Percentiles rank a stretch among this genome's conserved stretches.
Conservation (phyloP, 2,329 filamentous ascomycete genomes). For the Pseudogymnoascus destructans region DNA sequence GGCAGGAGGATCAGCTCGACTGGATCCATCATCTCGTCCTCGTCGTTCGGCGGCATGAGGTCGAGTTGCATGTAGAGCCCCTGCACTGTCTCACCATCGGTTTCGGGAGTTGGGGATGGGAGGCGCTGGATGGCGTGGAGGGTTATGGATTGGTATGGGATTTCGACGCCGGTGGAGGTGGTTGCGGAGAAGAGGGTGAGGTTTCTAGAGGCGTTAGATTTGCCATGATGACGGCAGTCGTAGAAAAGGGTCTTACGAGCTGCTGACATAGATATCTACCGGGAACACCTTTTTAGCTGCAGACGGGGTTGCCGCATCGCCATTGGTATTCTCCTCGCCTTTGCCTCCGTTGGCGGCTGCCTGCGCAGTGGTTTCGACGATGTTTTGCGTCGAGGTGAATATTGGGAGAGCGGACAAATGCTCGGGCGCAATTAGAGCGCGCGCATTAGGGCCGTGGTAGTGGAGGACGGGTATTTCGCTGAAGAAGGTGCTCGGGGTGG, state of each 20-base stretch:
- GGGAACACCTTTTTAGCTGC: conserved; percentile 27
- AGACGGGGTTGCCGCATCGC: conserved; percentile 8
- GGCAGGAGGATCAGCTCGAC: conserved; percentile 58
- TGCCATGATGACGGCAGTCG: conserved; percentile 9
- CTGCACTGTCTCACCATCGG: conserved; percentile 23
- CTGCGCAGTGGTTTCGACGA: conserved; percentile 30
- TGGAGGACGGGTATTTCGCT: conserved; percentile 59
- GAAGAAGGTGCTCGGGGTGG: conserved; percentile 61
- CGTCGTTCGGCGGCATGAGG: conserved; percentile 31
- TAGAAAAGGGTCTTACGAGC: neutral
- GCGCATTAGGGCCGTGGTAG: conserved; percentile 43
- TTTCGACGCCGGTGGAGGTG: conserved; percentile 46
- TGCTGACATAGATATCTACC: conserved; percentile 43
- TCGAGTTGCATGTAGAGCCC: conserved; percentile 52
- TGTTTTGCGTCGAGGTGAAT: conserved; percentile 35
- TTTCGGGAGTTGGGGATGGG: conserved; percentile 25
- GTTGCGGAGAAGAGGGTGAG: conserved; percentile 51
- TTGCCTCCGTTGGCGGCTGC: conserved; percentile 27
- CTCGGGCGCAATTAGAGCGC: conserved; percentile 42
- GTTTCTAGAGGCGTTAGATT: conserved; percentile 30
- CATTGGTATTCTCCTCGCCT: conserved; percentile 16
- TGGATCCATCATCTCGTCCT: conserved; percentile 50
- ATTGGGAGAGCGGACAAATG: conserved; percentile 40
- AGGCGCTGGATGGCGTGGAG: conserved; percentile 59
- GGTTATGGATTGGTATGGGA: conserved; percentile 62